phyloP scores from a whole-genome alignment of 352 stramenopile genomes.

The Globisporangium middletonii region DNA sequence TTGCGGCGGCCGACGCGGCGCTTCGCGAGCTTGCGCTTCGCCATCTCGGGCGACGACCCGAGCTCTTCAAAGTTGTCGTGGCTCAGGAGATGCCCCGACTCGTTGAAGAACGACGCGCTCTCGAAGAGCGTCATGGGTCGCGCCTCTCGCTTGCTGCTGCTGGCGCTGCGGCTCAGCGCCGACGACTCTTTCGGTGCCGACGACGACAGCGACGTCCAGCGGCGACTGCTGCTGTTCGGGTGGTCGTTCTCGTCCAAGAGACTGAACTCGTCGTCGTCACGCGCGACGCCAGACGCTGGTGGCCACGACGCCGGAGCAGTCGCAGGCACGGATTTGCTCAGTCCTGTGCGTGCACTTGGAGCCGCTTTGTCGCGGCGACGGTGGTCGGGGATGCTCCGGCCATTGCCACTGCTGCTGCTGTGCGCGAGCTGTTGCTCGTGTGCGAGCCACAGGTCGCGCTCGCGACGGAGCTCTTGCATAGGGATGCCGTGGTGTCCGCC shows the following conservation, averaged over 20 bases:
- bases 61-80: conserved; percentile 70
- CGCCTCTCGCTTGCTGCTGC: conserved; percentile 30
- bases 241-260: conserved; percentile 25
- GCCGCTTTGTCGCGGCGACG: conserved; percentile 16
- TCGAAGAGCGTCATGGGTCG: conserved; percentile 78
- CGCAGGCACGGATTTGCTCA: conserved; percentile 44
- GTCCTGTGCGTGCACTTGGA: neutral
- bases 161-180: conserved; percentile 10
- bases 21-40: conserved; percentile 29
- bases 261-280: conserved; percentile 8
- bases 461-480: conserved; percentile 26
- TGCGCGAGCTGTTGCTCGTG: conserved; percentile 5
- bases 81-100: conserved; percentile 58
- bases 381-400: conserved; percentile 30
- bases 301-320: conserved; percentile 44
- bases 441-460: conserved; percentile 33
- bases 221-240: conserved; percentile 12
- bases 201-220: conserved; percentile 7
- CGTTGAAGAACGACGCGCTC: conserved; percentile 71
- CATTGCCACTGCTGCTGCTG: conserved; percentile 3
- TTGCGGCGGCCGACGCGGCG: conserved; percentile 55
- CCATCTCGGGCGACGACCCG: conserved; percentile 41
- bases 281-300: conserved; percentile 14
- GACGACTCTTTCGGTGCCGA: conserved; percentile 31
- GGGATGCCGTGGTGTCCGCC: conserved; percentile 12